Conservation (phyloP, 768 basidiomycete species). For the Saitozyma sp. region DNA sequence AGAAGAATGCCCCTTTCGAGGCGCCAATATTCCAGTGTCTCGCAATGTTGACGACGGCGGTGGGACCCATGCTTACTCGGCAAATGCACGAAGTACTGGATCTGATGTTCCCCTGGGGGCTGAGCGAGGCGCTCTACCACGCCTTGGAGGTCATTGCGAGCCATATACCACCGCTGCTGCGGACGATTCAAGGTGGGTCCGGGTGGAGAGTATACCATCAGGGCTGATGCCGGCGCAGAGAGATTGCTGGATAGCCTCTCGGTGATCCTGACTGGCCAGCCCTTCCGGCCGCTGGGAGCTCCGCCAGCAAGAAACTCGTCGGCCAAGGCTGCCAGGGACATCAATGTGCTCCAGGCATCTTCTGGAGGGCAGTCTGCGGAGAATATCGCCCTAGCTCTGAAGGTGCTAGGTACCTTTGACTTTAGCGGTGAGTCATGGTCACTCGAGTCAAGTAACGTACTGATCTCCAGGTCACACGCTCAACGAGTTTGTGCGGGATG, state of each 20-base stretch:
- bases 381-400: slow-evolving; percentile 74
- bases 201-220: not conserved
- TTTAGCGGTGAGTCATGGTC: slow-evolving; percentile 67
- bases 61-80: slow-evolving; percentile 93
- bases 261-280: slow-evolving; percentile 72
- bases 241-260: slow-evolving; percentile 85
- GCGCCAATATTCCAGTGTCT: slow-evolving; percentile 97
- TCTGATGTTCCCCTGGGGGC: slow-evolving; percentile 89
- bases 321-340: slow-evolving; percentile 20
- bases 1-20: slow-evolving; percentile 88
- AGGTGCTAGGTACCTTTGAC: slow-evolving; percentile 85
- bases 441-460: slow-evolving; percentile 27
- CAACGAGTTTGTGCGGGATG: slow-evolving; percentile 91
- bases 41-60: slow-evolving; percentile 90
- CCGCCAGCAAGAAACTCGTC: slow-evolving; percentile 62
- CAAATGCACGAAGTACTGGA: slow-evolving; percentile 94
- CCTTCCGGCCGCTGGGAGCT: slow-evolving; percentile 85
- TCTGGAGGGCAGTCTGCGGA: slow-evolving; percentile 44
- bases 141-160: slow-evolving; percentile 81
- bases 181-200: slow-evolving; percentile 79
- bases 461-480: slow-evolving; percentile 71
- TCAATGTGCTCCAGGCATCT: slow-evolving; percentile 28
- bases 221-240: slow-evolving; percentile 57
- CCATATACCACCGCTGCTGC: slow-evolving; percentile 84
- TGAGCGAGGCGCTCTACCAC: slow-evolving; percentile 82